Percentiles rank a stretch among this genome's conserved stretches.
phyloP scores from a whole-genome alignment of 2,329 filamentous ascomycete species.

The Epichloe gansuensis region DNA sequence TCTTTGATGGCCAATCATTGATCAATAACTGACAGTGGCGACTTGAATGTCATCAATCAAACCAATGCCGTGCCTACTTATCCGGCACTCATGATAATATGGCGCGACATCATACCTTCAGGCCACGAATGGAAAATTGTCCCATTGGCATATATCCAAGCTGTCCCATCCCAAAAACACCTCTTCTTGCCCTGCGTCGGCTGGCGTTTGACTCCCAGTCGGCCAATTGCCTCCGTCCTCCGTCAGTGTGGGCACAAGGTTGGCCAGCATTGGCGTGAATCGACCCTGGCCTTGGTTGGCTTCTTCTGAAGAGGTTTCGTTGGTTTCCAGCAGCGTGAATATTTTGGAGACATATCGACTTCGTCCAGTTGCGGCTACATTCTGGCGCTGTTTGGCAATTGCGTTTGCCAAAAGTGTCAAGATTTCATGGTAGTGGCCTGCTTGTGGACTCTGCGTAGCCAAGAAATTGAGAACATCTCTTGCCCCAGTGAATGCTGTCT shows the following conservation, averaged over 20 bases:
- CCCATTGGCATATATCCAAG: conserved; percentile 20
- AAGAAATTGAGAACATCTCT: conserved; percentile 36
- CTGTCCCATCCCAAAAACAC: conserved; percentile 18
- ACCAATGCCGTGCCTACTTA: not conserved
- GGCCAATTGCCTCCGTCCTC: conserved; percentile 7
- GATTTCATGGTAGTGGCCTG: conserved; percentile 45
- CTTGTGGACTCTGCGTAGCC: conserved; percentile 38
- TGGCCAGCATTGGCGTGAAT: not conserved
- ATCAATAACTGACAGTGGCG: too few relatives aligned
- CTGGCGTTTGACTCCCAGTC: conserved; percentile 2
- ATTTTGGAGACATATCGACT: conserved; percentile 18
- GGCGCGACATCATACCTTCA: not conserved
- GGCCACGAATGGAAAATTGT: conserved; percentile 16
- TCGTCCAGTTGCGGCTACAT: conserved; percentile 10
- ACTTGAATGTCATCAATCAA: not conserved
- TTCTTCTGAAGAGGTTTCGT: not conserved
- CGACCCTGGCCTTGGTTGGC: not conserved
- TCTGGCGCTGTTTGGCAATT: conserved; percentile 27
- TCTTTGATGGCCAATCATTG: too few relatives aligned
- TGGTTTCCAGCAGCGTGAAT: conserved; percentile 10
- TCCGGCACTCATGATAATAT: not conserved
- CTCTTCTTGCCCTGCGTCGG: conserved; percentile 6
- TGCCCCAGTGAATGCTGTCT: conserved; percentile 37
- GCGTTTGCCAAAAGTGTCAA: conserved; percentile 34
- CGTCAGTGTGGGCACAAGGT: not conserved